phyloP scores from a whole-genome alignment of 139 green algal genomes.

The Desmodesmus armatus region DNA sequence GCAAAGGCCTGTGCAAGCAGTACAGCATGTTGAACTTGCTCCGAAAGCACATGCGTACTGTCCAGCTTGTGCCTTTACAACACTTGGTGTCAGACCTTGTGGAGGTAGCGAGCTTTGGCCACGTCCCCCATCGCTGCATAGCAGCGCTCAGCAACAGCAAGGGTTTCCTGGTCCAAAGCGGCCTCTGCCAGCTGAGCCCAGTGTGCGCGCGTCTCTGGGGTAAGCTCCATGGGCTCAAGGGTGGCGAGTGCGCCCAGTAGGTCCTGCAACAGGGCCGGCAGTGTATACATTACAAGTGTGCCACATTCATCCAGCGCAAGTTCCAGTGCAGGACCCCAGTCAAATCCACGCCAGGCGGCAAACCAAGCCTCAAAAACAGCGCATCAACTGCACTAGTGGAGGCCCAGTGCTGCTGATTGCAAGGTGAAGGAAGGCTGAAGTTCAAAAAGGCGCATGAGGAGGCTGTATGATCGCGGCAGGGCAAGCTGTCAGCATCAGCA shows the following conservation, averaged over 20 bases:
- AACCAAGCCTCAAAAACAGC: no score
- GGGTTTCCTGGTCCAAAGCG: constrained; percentile 61
- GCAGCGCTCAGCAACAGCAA: constrained; percentile 84
- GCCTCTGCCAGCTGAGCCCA: constrained; percentile 74
- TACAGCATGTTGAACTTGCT: background rate
- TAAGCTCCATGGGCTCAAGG: constrained; percentile 81
- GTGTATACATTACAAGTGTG: no score
- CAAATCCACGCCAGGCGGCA: no score
- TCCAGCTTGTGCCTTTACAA: background rate
- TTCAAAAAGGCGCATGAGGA: no score
- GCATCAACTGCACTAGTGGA: no score
- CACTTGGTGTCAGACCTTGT: constrained; percentile 54
- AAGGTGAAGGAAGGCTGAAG: no score
- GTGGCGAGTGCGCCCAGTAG: constrained; percentile 64
- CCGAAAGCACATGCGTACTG: background rate
- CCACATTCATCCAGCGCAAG: no score
- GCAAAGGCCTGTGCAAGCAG: background rate
- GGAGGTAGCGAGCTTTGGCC: constrained; percentile 72
- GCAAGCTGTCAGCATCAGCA: background rate
- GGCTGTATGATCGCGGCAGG: no score
- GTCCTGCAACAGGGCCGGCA: no score
- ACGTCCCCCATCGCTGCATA: constrained; percentile 81
- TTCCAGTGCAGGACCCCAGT: no score
- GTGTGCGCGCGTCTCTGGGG: constrained; percentile 82
- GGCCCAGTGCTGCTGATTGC: no score